These are phyloP conservation scores for Monascus purpureus DNA, from an alignment of 495 filamentous ascomycete species.

Conservation along the genomic window DNA sequence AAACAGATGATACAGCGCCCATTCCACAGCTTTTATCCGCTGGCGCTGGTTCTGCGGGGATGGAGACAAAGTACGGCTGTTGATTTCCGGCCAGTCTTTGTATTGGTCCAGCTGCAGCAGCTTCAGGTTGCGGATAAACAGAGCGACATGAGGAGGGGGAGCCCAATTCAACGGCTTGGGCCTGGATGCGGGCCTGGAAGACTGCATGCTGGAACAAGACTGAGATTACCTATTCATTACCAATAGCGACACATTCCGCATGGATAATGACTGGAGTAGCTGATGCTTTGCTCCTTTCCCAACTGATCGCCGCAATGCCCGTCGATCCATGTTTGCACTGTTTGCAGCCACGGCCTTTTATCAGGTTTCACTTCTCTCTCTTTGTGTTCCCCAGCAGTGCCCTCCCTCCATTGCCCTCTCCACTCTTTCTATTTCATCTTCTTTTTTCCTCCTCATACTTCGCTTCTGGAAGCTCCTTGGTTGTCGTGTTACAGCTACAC, in stretches of 20 bases:
- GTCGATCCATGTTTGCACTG: constrained; percentile 18
- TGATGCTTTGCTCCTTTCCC: not conserved
- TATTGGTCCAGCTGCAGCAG: constrained; percentile 62
- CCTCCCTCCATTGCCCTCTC: constrained; percentile 3
- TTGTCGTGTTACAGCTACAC: constrained; percentile 1
- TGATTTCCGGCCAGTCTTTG: constrained; percentile 66
- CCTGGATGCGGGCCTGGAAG: constrained; percentile 14
- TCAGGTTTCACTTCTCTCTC: constrained; percentile 22
- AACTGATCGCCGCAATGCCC: constrained; percentile 4
- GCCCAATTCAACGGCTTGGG: constrained; percentile 25
- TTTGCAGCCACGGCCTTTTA: too few relatives aligned
- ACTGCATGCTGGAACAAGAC: constrained; percentile 14
- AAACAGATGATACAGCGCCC: constrained; percentile 72
- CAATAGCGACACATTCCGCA: not conserved
- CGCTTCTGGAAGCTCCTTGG: not conserved
- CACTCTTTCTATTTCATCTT: constrained; percentile 4
- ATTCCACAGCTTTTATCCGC: constrained; percentile 66
- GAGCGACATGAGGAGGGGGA: constrained; percentile 38
- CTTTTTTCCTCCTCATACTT: too few relatives aligned
- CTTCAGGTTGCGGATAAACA: constrained; percentile 68
- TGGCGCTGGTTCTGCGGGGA: constrained; percentile 63
- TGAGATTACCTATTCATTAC: not conserved
- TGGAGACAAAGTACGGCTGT: constrained; percentile 45
- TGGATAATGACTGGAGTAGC: constrained; percentile 1
- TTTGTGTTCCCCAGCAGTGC: constrained; percentile 11